A percentile compares a stretch with the other conserved stretches of the same genome.
These are phyloP conservation scores for Jatropha podagrica DNA, from an alignment of 441 rosid species.

Conservation along the genomic window DNA sequence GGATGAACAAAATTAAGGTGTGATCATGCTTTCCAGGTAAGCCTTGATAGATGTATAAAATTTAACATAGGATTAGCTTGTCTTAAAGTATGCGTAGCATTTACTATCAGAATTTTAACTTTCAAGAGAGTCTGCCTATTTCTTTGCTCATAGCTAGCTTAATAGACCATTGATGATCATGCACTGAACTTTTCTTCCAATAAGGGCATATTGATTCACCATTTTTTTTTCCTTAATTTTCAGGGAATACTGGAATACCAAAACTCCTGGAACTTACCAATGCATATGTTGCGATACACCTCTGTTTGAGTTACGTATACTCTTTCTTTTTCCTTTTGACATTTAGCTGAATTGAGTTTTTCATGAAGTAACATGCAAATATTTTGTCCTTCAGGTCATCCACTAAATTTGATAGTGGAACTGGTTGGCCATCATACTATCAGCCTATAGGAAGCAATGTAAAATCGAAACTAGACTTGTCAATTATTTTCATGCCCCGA, in stretches of 20 bases:
- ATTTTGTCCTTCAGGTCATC: slow-evolving; percentile 52
- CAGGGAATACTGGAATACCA: slow-evolving; percentile 86
- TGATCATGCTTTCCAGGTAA: not conserved
- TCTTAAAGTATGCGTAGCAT: not conserved
- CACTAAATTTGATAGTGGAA: slow-evolving; percentile 91
- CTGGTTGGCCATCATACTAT: slow-evolving; percentile 95
- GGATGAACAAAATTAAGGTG: not conserved
- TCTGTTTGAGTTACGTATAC: slow-evolving; percentile 59
- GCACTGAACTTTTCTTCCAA: not conserved
- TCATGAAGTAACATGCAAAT: not conserved
- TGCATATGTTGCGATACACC: slow-evolving; percentile 84
- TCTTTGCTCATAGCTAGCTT: not conserved
- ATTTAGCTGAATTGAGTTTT: not conserved
- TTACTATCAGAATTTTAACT: not conserved
- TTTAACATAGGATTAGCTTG: not conserved
- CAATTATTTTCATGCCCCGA: slow-evolving; percentile 91
- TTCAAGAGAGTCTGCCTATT: not conserved
- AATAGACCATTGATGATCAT: not conserved
- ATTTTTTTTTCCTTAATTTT: not conserved
- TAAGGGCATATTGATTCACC: not conserved
- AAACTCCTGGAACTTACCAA: slow-evolving; percentile 73
- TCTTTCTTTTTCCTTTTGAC: not conserved
- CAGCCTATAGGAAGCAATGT: slow-evolving; percentile 68
- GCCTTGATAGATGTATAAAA: not conserved
- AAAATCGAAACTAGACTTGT: slow-evolving; percentile 69